Percentiles rank a stretch among this genome's conserved stretches.
phyloP scores from a whole-genome alignment of 306 rosid genomes.

The Canavalia ensiformis region DNA sequence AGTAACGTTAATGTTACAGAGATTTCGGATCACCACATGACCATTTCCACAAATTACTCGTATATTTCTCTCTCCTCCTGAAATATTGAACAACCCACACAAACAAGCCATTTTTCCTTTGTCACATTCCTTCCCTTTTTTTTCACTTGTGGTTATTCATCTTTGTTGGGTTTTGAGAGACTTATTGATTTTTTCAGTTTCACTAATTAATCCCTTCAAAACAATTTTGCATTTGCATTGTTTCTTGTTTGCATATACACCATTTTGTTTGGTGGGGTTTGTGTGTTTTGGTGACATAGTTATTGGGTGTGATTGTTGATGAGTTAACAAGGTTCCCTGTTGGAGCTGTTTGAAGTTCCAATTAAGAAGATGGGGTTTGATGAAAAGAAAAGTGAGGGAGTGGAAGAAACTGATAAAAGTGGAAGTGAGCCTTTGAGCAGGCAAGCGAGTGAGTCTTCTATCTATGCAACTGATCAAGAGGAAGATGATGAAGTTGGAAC shows the following conservation, averaged over 20 bases:
- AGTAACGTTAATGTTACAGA: constrained; percentile 47
- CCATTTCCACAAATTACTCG: constrained; percentile 39
- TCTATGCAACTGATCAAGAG: constrained; percentile 64
- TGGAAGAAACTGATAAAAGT: constrained; percentile 24
- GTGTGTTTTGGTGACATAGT: not conserved
- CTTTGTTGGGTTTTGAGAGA: constrained; percentile 42
- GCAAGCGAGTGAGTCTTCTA: constrained; percentile 64
- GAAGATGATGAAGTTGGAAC: constrained; percentile 66
- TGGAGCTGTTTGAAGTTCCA: constrained; percentile 61
- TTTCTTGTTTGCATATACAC: not conserved
- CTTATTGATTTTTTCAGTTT: constrained; percentile 38
- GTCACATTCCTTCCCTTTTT: not conserved
- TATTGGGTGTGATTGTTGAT: constrained; percentile 34
- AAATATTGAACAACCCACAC: constrained; percentile 51
- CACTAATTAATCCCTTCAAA: constrained; percentile 23
- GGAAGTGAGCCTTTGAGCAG: constrained; percentile 44
- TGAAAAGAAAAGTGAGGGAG: constrained; percentile 47
- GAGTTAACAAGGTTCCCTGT: constrained; percentile 55
- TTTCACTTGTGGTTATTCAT: constrained; percentile 24
- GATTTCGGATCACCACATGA: constrained; percentile 76
- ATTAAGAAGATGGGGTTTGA: constrained; percentile 65
- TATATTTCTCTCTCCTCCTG: constrained; percentile 11
- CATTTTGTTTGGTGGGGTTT: constrained; percentile 23
- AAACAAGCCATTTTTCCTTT: constrained; percentile 40
- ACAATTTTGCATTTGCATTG: not conserved